Evolutionary conservation across 805 yeast species (phyloP), one percentile per base, ranked within the genome.

Genomic region (Candida orba): DNA sequence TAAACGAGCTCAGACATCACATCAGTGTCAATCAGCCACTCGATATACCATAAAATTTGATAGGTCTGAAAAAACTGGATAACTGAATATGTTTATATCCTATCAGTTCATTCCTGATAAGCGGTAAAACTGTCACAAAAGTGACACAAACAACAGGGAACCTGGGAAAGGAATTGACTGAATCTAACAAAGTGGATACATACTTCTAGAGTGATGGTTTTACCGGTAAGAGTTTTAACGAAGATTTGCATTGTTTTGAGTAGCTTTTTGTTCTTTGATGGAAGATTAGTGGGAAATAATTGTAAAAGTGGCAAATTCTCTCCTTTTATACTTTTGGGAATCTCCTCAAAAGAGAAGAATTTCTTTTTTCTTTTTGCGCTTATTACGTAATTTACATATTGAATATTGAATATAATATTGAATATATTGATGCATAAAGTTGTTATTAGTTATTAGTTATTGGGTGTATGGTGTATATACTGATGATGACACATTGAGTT

Each of bases 141-240:
- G 17, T 32, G 36, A 38, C 41, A 31, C 41, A 37, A 37, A 37
- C 25, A 29, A 29, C 15, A 37, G 18, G 13, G 33, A 4, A 4
- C 10, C 13, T 12, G 14, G 10, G 6, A 25, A 12, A 4, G 18
- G 22, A 36, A 9, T 9, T 9, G 23, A 8, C 1, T 6, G 37
- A 23, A 8, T n/a, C 12, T 12, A 13, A 22, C 5, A 7, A 13
- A 8, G 7, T 15, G 29, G 10, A 20, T 22, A 69, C 61, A 40
- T 49, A 57, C 72, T 52, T 83, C 90, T 53, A 83, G 70, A 57
- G 95, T 85, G 66, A 85, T 85, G 53, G 95, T 85, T 79, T 85
- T 85, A 65, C 95, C 95, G 32, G 95, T 85, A 65, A 85, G 68
- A 47, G 95, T 86, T 75, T 86, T 85, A 62, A 86, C 95, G 66